Conservation (phyloP, 2,329 filamentous ascomycete species). For the Claviceps monticola region DNA sequence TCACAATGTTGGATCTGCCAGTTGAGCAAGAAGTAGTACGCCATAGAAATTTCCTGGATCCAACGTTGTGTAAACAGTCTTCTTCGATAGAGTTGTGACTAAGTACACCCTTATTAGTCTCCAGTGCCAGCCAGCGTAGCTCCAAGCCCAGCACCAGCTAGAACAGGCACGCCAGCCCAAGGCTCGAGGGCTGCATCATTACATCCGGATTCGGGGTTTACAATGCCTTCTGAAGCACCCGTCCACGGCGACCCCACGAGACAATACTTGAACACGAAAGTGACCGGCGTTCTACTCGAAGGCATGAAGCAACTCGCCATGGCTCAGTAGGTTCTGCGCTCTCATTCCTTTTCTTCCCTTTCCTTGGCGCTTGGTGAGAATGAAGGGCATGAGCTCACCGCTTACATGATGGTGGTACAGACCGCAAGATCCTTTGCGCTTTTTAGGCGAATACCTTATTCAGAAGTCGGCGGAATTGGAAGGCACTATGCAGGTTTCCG, state of each 20-base stretch:
- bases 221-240: conserved; percentile 46
- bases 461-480: conserved; percentile 55
- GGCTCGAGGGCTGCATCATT: conserved; percentile 42
- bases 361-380: background rate
- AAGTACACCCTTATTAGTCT: conserved; percentile 13
- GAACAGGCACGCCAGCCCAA: conserved; percentile 36
- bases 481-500: conserved; percentile 7
- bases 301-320: conserved; percentile 62
- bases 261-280: conserved; percentile 57
- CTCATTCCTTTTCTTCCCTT: background rate
- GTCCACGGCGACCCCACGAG: conserved; percentile 55
- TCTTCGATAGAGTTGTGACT: background rate
- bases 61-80: background rate
- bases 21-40: conserved; percentile 27
- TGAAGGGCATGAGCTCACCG: background rate
- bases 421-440: conserved; percentile 53
- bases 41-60: background rate
- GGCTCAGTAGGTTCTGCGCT: conserved; percentile 49
- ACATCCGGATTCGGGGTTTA: conserved; percentile 37
- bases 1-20: conserved; percentile 30
- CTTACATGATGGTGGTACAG: conserved; percentile 18
- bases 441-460: conserved; percentile 57
- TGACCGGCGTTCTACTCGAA: conserved; percentile 54
- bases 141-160: conserved; percentile 28
- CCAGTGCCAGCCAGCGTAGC: conserved; percentile 22